Evolutionary conservation across 306 rosid genomes (phyloP).

Genomic region (Prosopis cineraria): DNA sequence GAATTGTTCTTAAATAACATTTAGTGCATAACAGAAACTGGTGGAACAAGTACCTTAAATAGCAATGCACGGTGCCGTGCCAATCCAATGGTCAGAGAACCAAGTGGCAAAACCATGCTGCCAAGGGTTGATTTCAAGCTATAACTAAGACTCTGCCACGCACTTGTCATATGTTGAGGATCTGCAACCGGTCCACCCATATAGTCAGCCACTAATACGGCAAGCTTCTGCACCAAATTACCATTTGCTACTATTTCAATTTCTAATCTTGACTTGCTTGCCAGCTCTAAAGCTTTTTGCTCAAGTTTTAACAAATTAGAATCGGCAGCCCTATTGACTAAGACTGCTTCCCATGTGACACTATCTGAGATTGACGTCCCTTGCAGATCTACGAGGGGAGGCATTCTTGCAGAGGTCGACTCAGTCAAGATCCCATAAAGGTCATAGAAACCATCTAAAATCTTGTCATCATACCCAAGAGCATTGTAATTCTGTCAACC

Average conservation of each 20-base stretch:
- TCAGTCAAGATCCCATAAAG: conserved; percentile 73
- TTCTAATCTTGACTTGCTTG: conserved; percentile 56
- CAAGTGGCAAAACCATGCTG: conserved; percentile 93
- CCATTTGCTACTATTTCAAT: conserved; percentile 52
- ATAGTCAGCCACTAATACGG: conserved; percentile 79
- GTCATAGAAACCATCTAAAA: conserved; percentile 96
- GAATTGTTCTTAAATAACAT: conserved; percentile 18
- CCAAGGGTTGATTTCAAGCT: conserved; percentile 85
- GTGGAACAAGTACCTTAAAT: conserved; percentile 69
- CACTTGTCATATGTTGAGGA: conserved; percentile 73
- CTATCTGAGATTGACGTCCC: conserved; percentile 71
- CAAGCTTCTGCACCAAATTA: conserved; percentile 73
- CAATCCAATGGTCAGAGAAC: conserved; percentile 88
- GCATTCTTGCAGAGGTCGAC: conserved; percentile 74
- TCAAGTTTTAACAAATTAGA: conserved; percentile 84
- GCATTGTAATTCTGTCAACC: conserved; percentile 97
- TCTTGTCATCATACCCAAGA: conserved; percentile 95
- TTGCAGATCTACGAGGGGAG: conserved; percentile 92
- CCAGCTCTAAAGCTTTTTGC: conserved; percentile 70
- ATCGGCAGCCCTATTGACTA: conserved; percentile 87
- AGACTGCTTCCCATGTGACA: conserved; percentile 90
- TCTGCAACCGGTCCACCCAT: conserved; percentile 95
- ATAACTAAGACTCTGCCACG: conserved; percentile 78
- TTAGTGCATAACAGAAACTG: conserved; percentile 17
- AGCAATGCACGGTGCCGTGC: conserved; percentile 98